Conservation (phyloP, 2,329 filamentous ascomycete genomes). For the Ilyonectria mors-panacis region DNA sequence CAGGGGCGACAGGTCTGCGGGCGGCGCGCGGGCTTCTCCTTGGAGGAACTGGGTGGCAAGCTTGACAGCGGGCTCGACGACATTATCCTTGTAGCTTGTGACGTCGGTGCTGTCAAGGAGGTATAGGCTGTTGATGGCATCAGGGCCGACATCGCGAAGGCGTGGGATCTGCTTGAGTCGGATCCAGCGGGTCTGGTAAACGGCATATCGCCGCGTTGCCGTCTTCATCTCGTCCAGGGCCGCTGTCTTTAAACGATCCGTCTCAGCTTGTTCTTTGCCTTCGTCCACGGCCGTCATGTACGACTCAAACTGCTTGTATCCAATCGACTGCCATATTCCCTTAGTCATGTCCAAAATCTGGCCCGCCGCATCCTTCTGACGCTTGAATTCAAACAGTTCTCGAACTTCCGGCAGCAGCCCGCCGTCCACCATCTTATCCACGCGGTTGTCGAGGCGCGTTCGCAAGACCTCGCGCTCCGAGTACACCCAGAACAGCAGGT, state of each 20-base stretch:
- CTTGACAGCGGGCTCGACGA: slow-evolving; percentile 74
- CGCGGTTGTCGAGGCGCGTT: slow-evolving; percentile 79
- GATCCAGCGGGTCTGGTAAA: slow-evolving; percentile 89
- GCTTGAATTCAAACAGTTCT: slow-evolving; percentile 61
- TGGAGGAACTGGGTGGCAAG: slow-evolving; percentile 76
- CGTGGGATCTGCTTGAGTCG: slow-evolving; percentile 83
- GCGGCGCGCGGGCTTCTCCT: slow-evolving; percentile 66
- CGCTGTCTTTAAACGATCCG: slow-evolving; percentile 69
- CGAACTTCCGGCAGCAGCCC: slow-evolving; percentile 66
- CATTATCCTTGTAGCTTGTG: slow-evolving; percentile 71
- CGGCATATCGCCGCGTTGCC: slow-evolving; percentile 90
- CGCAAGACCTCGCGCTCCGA: slow-evolving; percentile 78
- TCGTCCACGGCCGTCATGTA: slow-evolving; percentile 71
- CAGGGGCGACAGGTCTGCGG: slow-evolving; percentile 63
- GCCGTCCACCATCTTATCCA: slow-evolving; percentile 84
- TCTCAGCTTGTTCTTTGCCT: slow-evolving; percentile 50
- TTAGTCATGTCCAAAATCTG: slow-evolving; percentile 77
- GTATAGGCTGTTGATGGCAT: slow-evolving; percentile 74
- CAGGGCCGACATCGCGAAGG: slow-evolving; percentile 68
- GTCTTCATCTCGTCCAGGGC: slow-evolving; percentile 84
- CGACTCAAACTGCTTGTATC: slow-evolving; percentile 89
- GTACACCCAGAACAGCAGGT: slow-evolving; percentile 90
- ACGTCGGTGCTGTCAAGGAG: slow-evolving; percentile 85
- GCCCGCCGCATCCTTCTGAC: slow-evolving; percentile 58
- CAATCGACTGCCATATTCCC: slow-evolving; percentile 97